These are phyloP conservation scores for Ogataea hybrid DNA, from an alignment of 1,139 yeast genomes.

Conservation along the genomic window DNA sequence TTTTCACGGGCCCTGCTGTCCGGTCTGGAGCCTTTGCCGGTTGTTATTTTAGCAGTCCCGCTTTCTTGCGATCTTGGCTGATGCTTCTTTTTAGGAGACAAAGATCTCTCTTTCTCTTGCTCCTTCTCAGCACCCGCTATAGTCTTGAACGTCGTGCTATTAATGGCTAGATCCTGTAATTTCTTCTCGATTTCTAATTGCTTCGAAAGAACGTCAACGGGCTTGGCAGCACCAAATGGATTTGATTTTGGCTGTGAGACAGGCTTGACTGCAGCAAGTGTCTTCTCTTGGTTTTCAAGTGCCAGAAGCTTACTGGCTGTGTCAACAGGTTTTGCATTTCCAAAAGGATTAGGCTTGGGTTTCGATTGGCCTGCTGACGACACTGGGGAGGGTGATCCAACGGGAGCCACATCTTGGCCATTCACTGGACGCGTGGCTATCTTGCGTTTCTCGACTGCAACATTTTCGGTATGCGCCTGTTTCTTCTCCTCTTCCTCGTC, in stretches of 20 bases:
- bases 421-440: conserved; percentile 4
- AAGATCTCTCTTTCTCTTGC: conserved; percentile 8
- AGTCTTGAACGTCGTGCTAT: conserved; percentile 58
- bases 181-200: conserved; percentile 47
- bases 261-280: conserved; percentile 6
- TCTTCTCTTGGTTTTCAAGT: conserved; percentile 4
- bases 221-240: conserved; percentile 55
- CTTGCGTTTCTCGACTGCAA: conserved; percentile 4
- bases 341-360: conserved; percentile 31
- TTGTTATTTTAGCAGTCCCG: neutral
- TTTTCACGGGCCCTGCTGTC: neutral
- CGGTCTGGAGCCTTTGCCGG: neutral
- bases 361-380: neutral
- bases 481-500: conserved; percentile 28
- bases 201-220: conserved; percentile 49
- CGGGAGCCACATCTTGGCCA: conserved; percentile 5
- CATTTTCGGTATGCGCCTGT: conserved; percentile 10
- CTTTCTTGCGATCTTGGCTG: neutral
- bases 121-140: conserved; percentile 34
- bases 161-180: conserved; percentile 46
- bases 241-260: conserved; percentile 36
- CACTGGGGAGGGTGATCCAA: neutral
- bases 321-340: conserved; percentile 31
- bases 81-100: conserved; percentile 17
- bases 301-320: conserved; percentile 15